Evolutionary conservation across 257 asterid species (phyloP).

Genomic region (Solanum lignicaule): DNA sequence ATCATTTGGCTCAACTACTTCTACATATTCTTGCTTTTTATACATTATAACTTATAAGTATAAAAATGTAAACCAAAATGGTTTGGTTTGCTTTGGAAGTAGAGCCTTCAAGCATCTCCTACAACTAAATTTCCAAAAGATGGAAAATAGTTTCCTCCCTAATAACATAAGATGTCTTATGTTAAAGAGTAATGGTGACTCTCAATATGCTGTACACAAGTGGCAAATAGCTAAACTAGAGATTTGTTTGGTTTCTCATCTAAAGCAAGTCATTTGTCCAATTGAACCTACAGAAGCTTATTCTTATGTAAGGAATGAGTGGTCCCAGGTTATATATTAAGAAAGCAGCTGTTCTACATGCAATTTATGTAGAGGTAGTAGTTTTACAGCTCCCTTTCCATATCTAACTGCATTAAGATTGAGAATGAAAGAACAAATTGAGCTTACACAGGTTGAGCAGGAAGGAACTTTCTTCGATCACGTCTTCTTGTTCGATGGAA

Average conservation of each 20-base stretch:
- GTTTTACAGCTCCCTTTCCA: background rate
- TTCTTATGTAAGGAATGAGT: background rate
- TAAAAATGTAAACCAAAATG: background rate
- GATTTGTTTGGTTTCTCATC: background rate
- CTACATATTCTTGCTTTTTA: background rate
- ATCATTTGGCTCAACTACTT: background rate
- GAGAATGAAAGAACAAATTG: background rate
- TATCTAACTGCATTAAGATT: background rate
- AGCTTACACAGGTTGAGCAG: background rate
- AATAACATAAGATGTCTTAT: background rate
- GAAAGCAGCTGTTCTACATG: background rate
- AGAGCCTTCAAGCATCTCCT: background rate
- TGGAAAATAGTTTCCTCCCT: background rate
- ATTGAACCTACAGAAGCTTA: background rate
- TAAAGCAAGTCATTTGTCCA: background rate
- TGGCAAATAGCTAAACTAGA: background rate
- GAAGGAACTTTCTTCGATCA: background rate
- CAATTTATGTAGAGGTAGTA: background rate
- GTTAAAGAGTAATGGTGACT: background rate
- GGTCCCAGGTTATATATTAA: background rate
- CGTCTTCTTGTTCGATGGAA: background rate
- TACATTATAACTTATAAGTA: background rate
- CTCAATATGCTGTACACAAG: background rate
- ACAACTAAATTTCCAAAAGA: background rate
- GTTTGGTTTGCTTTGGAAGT: background rate